These are phyloP conservation scores for Rosa hybrid DNA, from an alignment of 331 rosid genomes.

Conservation along the genomic window DNA sequence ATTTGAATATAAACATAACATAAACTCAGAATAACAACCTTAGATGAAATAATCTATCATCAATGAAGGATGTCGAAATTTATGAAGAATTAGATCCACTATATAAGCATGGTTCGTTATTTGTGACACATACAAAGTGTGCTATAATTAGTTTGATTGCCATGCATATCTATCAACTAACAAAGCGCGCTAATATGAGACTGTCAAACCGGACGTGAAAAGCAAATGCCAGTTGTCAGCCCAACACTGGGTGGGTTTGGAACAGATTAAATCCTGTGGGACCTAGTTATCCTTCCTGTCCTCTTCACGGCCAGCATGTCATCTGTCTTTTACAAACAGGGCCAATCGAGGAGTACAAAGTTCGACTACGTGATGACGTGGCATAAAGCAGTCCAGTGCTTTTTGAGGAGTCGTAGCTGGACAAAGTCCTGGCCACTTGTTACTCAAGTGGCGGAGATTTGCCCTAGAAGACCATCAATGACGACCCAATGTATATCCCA, in stretches of 20 bases:
- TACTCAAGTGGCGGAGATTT: conserved; percentile 25
- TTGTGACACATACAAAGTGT: too few relatives aligned
- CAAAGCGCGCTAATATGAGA: too few relatives aligned
- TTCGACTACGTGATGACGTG: conserved; percentile 12
- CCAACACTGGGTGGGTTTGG: background rate
- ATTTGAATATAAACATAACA: too few relatives aligned
- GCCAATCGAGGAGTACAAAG: background rate
- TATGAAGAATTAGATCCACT: background rate
- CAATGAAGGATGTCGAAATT: too few relatives aligned
- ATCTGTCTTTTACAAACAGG: background rate
- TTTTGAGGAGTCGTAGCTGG: conserved; percentile 3
- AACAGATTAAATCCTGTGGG: background rate
- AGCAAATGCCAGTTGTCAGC: background rate
- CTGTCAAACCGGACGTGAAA: too few relatives aligned
- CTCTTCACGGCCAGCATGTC: background rate
- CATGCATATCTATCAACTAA: too few relatives aligned
- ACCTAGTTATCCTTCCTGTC: conserved; percentile 9
- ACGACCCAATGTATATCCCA: background rate
- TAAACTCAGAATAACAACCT: too few relatives aligned
- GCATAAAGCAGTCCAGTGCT: background rate
- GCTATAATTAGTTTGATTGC: too few relatives aligned
- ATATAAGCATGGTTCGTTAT: background rate
- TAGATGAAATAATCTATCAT: too few relatives aligned
- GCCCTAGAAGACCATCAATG: background rate
- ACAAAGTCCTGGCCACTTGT: conserved; percentile 15